A percentile compares a stretch with the other conserved stretches of the same genome.
These are phyloP conservation scores for Chytridiales sp. DNA, from an alignment of 371 early-diverging fungal species.

Conservation along the genomic window DNA sequence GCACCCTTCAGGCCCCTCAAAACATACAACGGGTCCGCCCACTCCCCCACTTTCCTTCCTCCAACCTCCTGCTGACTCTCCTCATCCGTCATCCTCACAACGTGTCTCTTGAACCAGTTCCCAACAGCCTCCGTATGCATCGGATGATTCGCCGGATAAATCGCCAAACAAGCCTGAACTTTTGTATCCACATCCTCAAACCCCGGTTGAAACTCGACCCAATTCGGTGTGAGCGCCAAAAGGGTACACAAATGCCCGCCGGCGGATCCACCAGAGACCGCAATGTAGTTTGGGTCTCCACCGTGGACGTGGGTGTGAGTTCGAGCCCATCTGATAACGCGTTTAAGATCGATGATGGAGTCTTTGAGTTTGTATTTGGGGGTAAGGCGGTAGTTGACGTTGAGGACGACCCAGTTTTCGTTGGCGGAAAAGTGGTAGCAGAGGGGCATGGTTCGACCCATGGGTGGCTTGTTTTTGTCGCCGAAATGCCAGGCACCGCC, in stretches of 20 bases:
- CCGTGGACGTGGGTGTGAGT: constrained; percentile 61
- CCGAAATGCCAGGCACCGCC: constrained; percentile 63
- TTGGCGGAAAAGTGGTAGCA: constrained; percentile 37
- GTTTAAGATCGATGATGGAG: constrained; percentile 70
- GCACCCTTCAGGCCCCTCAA: neutral
- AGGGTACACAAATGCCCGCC: constrained; percentile 71
- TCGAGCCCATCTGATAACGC: constrained; percentile 71
- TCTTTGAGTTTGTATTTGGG: constrained; percentile 59
- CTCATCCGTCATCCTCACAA: constrained; percentile 14
- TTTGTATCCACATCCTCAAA: constrained; percentile 69
- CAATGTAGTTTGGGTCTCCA: constrained; percentile 67
- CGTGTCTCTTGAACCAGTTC: constrained; percentile 6
- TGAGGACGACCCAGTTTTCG: constrained; percentile 62
- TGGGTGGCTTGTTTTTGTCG: constrained; percentile 41
- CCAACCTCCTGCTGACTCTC: constrained; percentile 4
- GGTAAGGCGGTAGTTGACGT: constrained; percentile 63
- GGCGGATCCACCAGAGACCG: constrained; percentile 66
- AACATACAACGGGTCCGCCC: constrained; percentile 25
- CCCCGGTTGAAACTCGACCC: constrained; percentile 64
- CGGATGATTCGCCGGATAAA: constrained; percentile 13
- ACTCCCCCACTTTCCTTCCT: constrained; percentile 7
- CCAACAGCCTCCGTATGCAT: constrained; percentile 3
- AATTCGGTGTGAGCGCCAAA: constrained; percentile 63
- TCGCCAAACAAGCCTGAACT: constrained; percentile 45
- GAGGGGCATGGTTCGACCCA: constrained; percentile 39